A percentile compares a stretch with the other conserved stretches of the same genome.
Conservation (phyloP, 306 rosid species). For the Begonia peltatifolia region DNA sequence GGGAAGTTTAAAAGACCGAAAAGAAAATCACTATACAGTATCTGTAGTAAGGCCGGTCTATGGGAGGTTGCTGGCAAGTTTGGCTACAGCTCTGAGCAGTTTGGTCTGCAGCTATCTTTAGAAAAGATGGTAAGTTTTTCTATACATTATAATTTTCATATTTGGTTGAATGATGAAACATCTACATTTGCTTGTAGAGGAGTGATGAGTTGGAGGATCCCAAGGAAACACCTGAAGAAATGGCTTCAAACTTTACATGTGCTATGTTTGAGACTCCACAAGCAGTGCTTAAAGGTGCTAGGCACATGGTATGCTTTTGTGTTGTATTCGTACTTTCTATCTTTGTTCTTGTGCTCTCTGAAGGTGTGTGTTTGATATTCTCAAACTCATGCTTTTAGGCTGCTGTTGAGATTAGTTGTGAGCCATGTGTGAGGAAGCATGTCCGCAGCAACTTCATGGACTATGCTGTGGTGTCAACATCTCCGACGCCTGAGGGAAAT, state of each 20-base stretch:
- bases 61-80: constrained; percentile 96
- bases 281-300: constrained; percentile 87
- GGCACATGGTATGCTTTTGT: constrained; percentile 65
- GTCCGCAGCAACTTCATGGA: constrained; percentile 84
- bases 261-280: constrained; percentile 77
- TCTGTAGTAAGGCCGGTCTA: constrained; percentile 77
- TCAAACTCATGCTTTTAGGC: constrained; percentile 45
- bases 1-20: constrained; percentile 92
- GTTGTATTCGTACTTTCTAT: constrained; percentile 2
- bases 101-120: constrained; percentile 68
- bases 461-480: constrained; percentile 67
- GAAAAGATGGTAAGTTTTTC: constrained; percentile 46
- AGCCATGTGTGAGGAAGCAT: constrained; percentile 85
- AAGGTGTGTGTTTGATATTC: background rate
- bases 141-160: constrained; percentile 6
- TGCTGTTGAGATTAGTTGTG: constrained; percentile 96
- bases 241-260: constrained; percentile 90
- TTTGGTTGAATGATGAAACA: constrained; percentile 1
- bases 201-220: constrained; percentile 86
- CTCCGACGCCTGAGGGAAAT: constrained; percentile 75
- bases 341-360: background rate
- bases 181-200: constrained; percentile 25
- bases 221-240: constrained; percentile 92
- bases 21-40: constrained; percentile 65
- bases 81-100: constrained; percentile 93